Evolutionary conservation across 352 stramenopile species (phyloP), one percentile per base, ranked within the genome.

Genomic region (Pythium aristosporum): DNA sequence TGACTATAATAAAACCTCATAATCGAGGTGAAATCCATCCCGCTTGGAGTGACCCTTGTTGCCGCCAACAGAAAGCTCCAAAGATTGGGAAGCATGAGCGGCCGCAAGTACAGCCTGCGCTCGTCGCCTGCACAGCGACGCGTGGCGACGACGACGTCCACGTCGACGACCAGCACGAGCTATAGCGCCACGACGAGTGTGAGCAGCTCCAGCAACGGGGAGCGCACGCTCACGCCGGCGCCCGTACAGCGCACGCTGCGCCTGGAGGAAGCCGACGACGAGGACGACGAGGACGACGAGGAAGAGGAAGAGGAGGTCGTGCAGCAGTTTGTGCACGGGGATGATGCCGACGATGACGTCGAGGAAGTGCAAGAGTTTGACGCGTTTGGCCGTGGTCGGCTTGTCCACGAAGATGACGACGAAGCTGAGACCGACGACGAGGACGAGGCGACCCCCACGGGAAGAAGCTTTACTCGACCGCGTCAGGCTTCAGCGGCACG

Each of bases 221-320:
- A 66, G 20, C 64, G 61, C 0, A 71, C 74, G 13, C 69, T 68
- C 32, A 89, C 82, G 23, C 79, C 82, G 12, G 72, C 79, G 36
- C 76, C 79, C 0, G 77, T 91, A 50, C 82, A 88, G 47, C 75
- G 80, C 32, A 88, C 77, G 57, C 70, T 91, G n/a, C 65, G 74
- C 46, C 71, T 85, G 65, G 69, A 69, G 13, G 71, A 73, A 21
- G 74, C 70, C 9, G 79, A 77, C 12, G 47, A 83, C 12, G 76
- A 80, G 25, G 71, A 79, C 7, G 67, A 79, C 21, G 76, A 80
- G 0, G 75, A 80, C 0, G 75, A 82, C 20, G n/a, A 30, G 5
- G 25, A 30, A 32, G 76, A 80, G 0, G 75, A 80, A 0, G 75
- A 82, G 12, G 72, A 80, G n/a, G 63, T 77, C 16, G 64, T 77